A percentile compares a stretch with the other conserved stretches of the same genome.
Conservation (phyloP, 805 yeast genomes). For the Maudiozyma bulderi region DNA sequence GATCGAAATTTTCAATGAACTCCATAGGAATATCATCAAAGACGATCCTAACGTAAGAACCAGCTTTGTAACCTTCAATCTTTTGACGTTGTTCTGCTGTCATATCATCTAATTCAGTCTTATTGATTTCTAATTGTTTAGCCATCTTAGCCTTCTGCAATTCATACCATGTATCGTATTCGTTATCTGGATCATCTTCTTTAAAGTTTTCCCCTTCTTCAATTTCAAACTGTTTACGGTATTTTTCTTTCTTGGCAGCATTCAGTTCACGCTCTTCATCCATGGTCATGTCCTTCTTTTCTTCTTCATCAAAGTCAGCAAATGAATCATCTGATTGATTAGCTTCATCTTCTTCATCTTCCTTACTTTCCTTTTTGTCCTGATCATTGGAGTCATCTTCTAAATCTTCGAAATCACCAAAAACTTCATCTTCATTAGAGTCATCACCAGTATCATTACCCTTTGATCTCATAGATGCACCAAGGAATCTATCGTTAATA, state of each 20-base stretch:
- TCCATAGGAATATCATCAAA: conserved; percentile 82
- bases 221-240: conserved; percentile 76
- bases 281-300: conserved; percentile 38
- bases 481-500: conserved; percentile 26
- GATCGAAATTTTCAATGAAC: conserved; percentile 77
- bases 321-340: conserved; percentile 32
- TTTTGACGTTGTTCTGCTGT: conserved; percentile 66
- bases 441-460: conserved; percentile 23
- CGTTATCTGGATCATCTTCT: conserved; percentile 72
- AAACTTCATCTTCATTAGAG: conserved; percentile 41
- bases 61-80: conserved; percentile 89
- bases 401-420: conserved; percentile 50
- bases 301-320: conserved; percentile 34
- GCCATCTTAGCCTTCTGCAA: conserved; percentile 95
- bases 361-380: conserved; percentile 3
- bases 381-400: conserved; percentile 14
- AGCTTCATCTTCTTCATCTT: conserved; percentile 14
- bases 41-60: conserved; percentile 84
- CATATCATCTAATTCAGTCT: conserved; percentile 64
- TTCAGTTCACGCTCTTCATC: conserved; percentile 72
- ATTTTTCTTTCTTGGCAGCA: conserved; percentile 81
- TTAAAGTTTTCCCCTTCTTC: conserved; percentile 59
- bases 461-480: conserved; percentile 25
- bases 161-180: conserved; percentile 96
- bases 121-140: conserved; percentile 89